Base-by-base conservation (phyloP, 2,329 filamentous ascomycete species). In the Colletotrichum navitas region DNA sequence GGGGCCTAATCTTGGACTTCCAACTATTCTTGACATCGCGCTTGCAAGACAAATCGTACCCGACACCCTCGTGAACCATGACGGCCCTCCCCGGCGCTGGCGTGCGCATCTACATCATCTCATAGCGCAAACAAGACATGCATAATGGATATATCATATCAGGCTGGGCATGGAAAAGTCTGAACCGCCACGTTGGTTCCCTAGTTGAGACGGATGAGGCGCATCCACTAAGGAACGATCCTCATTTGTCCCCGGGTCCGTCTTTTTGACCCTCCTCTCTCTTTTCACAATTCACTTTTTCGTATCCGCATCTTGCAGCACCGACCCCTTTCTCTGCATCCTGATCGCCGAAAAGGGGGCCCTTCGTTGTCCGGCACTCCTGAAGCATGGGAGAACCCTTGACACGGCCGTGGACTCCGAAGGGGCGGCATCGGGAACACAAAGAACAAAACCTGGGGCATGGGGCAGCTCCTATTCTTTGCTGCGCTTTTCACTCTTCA, bases 371-470 rank as follows among this genome's bases (percentile, higher is more conserved):
- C 61, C 18, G 36, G 41, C 34, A 32, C 10, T 43, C 34, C 24
- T 32, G 47, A 63, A 43, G 61, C 47, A 10, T 43, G 34, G 61
- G 61, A 41, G 26, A 54, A 14, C 49, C 61, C 49, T 54, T 45
- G 34, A 43, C 5, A 32, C 36, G 36, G 61, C 34, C 5, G 61
- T 54, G 11, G 61, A n/a, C 10, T 43, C 36, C 36, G 41, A 18
- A 43, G 39, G 24, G n/a, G 56, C 29, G 41, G 41, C 32, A 54
- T 39, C 39, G 63, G 63, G 58, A 59, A n/a, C 43, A 29, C 36
- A 64, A 56, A 32, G 55, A 47, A 43, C 21, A 29, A 66, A 70
- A 55, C 59, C 68, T 68, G 68, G 69, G 65, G 66, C 52, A 63
- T 64, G 45, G 45, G 21, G 45, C 54, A 60, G 39, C 21, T 36